Evolutionary conservation across 192 early-diverging fungal species (phyloP).

Genomic region (Globomyces pollinis-pini): DNA sequence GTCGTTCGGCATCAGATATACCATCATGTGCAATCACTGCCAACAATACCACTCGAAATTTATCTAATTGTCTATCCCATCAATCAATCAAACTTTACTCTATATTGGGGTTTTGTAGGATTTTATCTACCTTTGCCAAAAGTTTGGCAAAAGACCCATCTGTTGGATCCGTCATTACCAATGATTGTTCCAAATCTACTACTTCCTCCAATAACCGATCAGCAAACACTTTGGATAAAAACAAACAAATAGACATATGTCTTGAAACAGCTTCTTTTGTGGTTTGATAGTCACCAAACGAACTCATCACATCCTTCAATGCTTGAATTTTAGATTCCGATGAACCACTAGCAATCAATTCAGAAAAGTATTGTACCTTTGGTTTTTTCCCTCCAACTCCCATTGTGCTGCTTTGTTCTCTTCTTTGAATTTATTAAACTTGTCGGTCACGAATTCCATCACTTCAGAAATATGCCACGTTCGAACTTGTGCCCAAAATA

Average conservation of each 20-base stretch:
- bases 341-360: neutral
- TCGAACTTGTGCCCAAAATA: constrained; percentile 48
- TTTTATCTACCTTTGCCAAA: constrained; percentile 51
- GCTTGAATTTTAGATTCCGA: constrained; percentile 31
- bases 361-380: neutral
- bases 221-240: constrained; percentile 45
- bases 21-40: constrained; percentile 69
- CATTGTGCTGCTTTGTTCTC: constrained; percentile 66
- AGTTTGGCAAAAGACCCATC: constrained; percentile 54
- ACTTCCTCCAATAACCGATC: constrained; percentile 51
- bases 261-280: constrained; percentile 46
- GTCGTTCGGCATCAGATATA: constrained; percentile 56
- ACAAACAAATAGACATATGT: neutral
- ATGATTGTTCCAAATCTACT: constrained; percentile 62
- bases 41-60: constrained; percentile 66
- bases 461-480: constrained; percentile 72
- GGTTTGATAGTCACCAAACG: constrained; percentile 75
- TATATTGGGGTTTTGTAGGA: constrained; percentile 58
- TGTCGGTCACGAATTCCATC: constrained; percentile 54
- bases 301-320: constrained; percentile 71
- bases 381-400: constrained; percentile 10
- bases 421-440: constrained; percentile 62
- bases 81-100: constrained; percentile 31
- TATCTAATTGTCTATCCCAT: constrained; percentile 54
- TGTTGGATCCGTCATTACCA: constrained; percentile 64